Percentiles rank a stretch among this genome's conserved stretches.
Evolutionary conservation across 257 asterid species (phyloP).

Genomic region (Plantago ovata): DNA sequence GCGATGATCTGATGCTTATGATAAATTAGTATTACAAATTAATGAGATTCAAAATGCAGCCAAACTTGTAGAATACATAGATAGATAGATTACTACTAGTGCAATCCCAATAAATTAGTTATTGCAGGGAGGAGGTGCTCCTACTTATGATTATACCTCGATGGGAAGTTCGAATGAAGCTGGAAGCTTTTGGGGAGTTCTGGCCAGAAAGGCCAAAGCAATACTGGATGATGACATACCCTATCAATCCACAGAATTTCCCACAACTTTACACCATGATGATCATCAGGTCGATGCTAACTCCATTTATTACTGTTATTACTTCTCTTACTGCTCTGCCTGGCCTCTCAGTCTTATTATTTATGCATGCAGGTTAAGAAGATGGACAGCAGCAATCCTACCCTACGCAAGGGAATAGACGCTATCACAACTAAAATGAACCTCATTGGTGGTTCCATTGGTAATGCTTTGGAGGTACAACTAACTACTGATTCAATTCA

Average conservation of each 20-base stretch:
- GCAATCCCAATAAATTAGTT: too few species aligned
- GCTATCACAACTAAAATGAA: constrained; percentile 56
- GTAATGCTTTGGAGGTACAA: constrained; percentile 66
- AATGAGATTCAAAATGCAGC: too few species aligned
- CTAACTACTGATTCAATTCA: too few species aligned
- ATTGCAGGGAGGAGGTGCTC: constrained; percentile 36
- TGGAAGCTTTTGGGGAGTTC: constrained; percentile 90
- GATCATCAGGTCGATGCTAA: too few species aligned
- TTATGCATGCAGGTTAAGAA: too few species aligned
- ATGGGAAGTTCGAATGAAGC: constrained; percentile 55
- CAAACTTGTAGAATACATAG: too few species aligned
- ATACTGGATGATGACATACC: constrained; percentile 39
- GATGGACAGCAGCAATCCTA: constrained; percentile 43
- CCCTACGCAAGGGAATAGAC: constrained; percentile 32
- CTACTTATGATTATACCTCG: constrained; percentile 55
- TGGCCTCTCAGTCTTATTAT: too few species aligned
- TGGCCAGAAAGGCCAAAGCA: constrained; percentile 80
- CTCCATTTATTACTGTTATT: not conserved
- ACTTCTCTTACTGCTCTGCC: not conserved
- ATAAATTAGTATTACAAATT: too few species aligned
- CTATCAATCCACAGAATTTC: constrained; percentile 4
- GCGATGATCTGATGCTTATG: too few species aligned
- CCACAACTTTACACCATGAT: too few species aligned
- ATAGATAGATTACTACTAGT: too few species aligned
- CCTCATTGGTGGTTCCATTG: constrained; percentile 57